These are phyloP conservation scores for Xylaria arbuscula DNA, from an alignment of 2,329 filamentous ascomycete species.

Conservation along the genomic window DNA sequence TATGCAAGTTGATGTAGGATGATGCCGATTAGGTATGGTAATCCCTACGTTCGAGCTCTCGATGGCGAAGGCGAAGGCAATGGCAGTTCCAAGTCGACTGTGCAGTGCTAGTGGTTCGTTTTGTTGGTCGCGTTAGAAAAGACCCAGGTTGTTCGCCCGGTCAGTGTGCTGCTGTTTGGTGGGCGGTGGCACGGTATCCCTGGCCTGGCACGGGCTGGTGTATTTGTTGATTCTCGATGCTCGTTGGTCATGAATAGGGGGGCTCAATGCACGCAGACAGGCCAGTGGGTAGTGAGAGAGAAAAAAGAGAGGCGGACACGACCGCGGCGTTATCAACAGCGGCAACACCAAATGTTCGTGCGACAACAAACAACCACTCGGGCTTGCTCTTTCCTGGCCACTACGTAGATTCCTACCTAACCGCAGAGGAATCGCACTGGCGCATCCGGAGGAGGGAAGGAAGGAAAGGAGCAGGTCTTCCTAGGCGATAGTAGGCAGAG, in stretches of 20 bases:
- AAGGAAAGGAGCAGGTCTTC: constrained; percentile 25
- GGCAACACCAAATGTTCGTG: constrained; percentile 25
- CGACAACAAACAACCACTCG: constrained; percentile 33
- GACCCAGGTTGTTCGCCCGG: constrained; percentile 29
- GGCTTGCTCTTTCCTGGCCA: constrained; percentile 36
- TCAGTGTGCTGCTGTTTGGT: constrained; percentile 21
- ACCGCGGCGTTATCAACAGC: constrained; percentile 19
- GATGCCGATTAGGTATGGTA: constrained; percentile 9
- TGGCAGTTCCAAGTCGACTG: constrained; percentile 22
- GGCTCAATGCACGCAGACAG: constrained; percentile 26
- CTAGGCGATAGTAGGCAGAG: constrained; percentile 8
- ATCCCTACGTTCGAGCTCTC: constrained; percentile 4
- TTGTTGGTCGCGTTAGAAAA: constrained; percentile 30
- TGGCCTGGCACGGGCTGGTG: constrained; percentile 26
- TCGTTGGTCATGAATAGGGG: constrained; percentile 35
- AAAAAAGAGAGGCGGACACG: constrained; percentile 21
- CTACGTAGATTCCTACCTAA: constrained; percentile 32
- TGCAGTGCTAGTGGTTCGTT: constrained; percentile 20
- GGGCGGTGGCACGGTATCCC: constrained; percentile 29
- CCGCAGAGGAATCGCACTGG: constrained; percentile 36
- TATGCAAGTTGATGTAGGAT: constrained; percentile 19
- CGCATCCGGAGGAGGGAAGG: constrained; percentile 26
- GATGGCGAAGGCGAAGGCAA: constrained; percentile 13
- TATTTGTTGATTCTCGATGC: constrained; percentile 31
- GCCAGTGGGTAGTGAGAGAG: background rate